phyloP scores from a whole-genome alignment of 495 filamentous ascomycete species.

The Penicillium antarcticum region DNA sequence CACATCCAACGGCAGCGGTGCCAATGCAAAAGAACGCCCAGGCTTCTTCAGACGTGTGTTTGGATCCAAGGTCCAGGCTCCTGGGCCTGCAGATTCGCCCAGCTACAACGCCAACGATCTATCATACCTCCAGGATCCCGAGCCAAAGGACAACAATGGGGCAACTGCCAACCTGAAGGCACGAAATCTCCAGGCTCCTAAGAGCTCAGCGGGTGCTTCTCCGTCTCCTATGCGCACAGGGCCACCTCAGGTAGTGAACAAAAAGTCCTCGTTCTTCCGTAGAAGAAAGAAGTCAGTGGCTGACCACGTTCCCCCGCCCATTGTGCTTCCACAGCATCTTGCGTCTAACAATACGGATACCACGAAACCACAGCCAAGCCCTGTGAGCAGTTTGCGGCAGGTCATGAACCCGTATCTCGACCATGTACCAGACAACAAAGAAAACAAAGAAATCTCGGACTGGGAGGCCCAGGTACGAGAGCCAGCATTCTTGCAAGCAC shows the following conservation, averaged over 20 bases:
- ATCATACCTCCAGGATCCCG: constrained; percentile 27
- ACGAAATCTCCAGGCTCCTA: constrained; percentile 24
- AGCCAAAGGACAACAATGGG: constrained; percentile 21
- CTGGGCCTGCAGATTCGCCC: constrained; percentile 18
- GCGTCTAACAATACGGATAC: constrained; percentile 25
- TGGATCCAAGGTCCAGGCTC: constrained; percentile 45
- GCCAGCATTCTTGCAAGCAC: constrained; percentile 11
- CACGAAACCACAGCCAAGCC: constrained; percentile 55
- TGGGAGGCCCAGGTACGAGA: constrained; percentile 18
- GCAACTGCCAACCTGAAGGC: constrained; percentile 16
- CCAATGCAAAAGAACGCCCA: constrained; percentile 59
- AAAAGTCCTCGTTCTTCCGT: constrained; percentile 94
- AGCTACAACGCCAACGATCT: constrained; percentile 15
- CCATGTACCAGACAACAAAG: constrained; percentile 23
- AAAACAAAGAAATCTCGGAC: constrained; percentile 23
- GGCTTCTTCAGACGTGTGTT: constrained; percentile 95
- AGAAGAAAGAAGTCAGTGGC: constrained; percentile 83
- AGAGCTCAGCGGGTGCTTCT: constrained; percentile 21
- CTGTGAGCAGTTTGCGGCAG: constrained; percentile 82
- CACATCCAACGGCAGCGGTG: constrained; percentile 6
- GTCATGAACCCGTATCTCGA: constrained; percentile 86
- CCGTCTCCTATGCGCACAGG: constrained; percentile 42
- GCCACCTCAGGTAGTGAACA: constrained; percentile 62
- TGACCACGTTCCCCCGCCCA: constrained; percentile 50
- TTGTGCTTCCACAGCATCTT: constrained; percentile 39